Base-by-base conservation (phyloP, 2,329 filamentous ascomycete genomes). In the Pseudodiploospora longispora region DNA sequence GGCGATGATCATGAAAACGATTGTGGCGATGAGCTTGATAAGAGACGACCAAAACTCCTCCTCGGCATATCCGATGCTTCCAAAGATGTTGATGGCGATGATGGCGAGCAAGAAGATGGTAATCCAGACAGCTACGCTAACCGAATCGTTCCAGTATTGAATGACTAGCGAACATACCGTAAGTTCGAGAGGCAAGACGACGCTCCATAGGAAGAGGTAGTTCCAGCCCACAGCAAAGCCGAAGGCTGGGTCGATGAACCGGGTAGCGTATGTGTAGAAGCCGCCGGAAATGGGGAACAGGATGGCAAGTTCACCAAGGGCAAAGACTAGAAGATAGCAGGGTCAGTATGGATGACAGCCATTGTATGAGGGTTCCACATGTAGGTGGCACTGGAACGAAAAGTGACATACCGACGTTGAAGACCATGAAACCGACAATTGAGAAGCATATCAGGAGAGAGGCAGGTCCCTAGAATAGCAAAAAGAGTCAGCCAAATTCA, bases 221-320 rank as follows among this genome's bases (percentile, higher is more conserved):
- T 64, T 64, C 59, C 59, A 64, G 34, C 72, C 72, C 64, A 75
- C 72, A 48, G 72, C 72, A 41, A 75, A 76, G 48, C 72, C 72
- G 68, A 76, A 80, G 1, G 78, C 74, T 28, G 77, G 77, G 56
- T 79, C 77, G 49, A 82, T 74, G 55, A 82, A 82, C 42, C 78
- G 76, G 44, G 69, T 68, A 29, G 73, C 75, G 62, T 79, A 81
- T 28, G 74, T 76, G 55, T 78, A 80, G 68, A 82, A 82, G 50
- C 75, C 76, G 59, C 78, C 78, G 54, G 76, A 78, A 55, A 81
- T 71, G 10, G 78, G 78, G 50, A 74, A 82, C 67, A 80, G 71
- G 55, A 80, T 72, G 46, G 77, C 75, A 41, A 82, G 62, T 57
- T 82, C 78, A 51, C 76, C 78, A 40, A 82, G 71, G 47, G 78